phyloP scores from a whole-genome alignment of 176 grass and related monocot species.

The Aegilops sharonensis region DNA sequence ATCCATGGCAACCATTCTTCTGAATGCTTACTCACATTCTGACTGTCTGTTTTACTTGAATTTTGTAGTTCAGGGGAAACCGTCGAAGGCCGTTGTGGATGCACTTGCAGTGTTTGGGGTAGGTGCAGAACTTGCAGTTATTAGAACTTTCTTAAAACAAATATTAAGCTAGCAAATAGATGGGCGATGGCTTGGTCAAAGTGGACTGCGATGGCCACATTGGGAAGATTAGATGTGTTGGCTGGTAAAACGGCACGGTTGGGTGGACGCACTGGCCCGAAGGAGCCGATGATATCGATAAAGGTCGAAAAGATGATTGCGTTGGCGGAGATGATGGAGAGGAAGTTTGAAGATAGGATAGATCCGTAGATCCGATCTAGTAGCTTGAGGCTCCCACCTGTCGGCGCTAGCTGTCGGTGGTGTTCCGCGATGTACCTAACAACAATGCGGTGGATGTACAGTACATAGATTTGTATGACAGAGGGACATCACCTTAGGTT shows the following conservation, averaged over 20 bases:
- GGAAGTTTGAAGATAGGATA: background rate
- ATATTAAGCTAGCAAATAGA: background rate
- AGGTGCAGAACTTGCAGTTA: slow-evolving; percentile 30
- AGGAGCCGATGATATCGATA: background rate
- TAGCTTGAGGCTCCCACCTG: too few species aligned
- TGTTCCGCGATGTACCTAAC: background rate
- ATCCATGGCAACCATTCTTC: background rate
- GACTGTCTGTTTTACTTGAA: background rate
- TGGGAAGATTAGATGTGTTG: background rate
- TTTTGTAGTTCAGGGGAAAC: slow-evolving; percentile 85
- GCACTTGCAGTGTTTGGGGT: slow-evolving; percentile 92
- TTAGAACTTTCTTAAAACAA: background rate
- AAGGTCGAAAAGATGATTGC: background rate
- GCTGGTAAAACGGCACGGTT: background rate
- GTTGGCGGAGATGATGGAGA: background rate
- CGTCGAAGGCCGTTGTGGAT: slow-evolving; percentile 82
- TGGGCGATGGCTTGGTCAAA: background rate
- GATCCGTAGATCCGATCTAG: background rate
- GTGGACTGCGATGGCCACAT: background rate
- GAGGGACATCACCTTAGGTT: background rate
- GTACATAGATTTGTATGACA: too few species aligned
- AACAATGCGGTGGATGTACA: background rate
- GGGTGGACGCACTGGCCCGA: background rate
- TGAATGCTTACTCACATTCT: background rate
- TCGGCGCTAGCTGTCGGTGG: background rate